Base-by-base conservation (phyloP, 768 basidiomycete species). In the Hericium coralloides region DNA sequence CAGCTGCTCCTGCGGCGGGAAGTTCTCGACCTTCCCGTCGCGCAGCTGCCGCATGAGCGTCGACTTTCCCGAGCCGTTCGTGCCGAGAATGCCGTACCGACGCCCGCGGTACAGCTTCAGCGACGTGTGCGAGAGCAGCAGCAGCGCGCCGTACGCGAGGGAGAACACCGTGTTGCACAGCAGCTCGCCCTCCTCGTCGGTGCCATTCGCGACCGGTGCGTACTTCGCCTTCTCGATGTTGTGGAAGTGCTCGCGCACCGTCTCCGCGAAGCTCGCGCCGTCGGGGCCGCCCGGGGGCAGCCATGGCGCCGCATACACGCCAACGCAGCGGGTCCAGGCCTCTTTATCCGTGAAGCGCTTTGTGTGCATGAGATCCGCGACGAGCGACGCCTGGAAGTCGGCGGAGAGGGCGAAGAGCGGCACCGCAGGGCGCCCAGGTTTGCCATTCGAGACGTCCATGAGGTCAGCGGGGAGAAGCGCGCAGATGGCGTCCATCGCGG, bases 21-120 rank as follows among this genome's bases (percentile, higher is more conserved):
- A 98, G 68, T 94, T 94, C 73, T 98, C 95, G 7, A 91, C 88
- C 73, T 98, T 98, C 58, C 91, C 89, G 66, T 95, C 93, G 57
- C 91, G 83, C 60, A 98, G 83, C 66, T 95, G 94, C 65, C 94
- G 91, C 86, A 98, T 86, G 45, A 98, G 81, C 3, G 95, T 98
- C 17, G 89, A 90, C 73, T 98, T 98, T 62, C 95, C 95, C 57
- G 90, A 87, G 59, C 95, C 95, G 69, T 98, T 98, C n/a, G 89
- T 79, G 26, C 94, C 95, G 49, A 95, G 84, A 63, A 98, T 92
- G 66, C 95, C 95, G 72, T 98, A 98, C 60, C 95, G 83, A 63
- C 85, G 84, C 26, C 95, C 95, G 64, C 92, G 89, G 68, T 91
- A 78, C 57, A 98, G 82, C 59, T 89, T 87, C 58, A 98, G 79